A percentile compares a stretch with the other conserved stretches of the same genome.
Conservation (phyloP, 106 monocot genomes). For the Allium cepa region DNA sequence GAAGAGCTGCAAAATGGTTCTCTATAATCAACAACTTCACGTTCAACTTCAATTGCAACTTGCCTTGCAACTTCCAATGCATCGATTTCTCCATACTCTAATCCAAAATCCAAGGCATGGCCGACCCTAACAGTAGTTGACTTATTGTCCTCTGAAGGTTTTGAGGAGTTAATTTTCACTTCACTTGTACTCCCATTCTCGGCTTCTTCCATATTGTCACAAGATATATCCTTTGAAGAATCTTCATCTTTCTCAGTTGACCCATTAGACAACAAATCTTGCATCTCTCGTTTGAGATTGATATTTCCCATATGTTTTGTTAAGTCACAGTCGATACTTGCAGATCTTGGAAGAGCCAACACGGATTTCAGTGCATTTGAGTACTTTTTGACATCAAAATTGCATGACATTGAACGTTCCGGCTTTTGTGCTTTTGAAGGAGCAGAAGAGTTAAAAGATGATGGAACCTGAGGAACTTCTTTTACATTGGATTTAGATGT, state of each 20-base stretch:
- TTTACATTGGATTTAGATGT: not conserved
- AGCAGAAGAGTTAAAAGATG: constrained; percentile 9
- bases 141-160: constrained; percentile 1
- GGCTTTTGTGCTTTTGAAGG: constrained; percentile 5
- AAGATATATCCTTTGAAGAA: constrained; percentile 9
- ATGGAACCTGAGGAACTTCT: constrained; percentile 1
- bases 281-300: constrained; percentile 2
- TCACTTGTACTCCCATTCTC: not conserved
- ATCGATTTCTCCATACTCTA: constrained; percentile 59
- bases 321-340: constrained; percentile 3
- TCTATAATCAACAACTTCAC: constrained; percentile 67
- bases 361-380: not conserved
- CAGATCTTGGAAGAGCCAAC: constrained; percentile 12
- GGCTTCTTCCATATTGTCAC: constrained; percentile 1
- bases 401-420: constrained; percentile 7
- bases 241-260: constrained; percentile 4
- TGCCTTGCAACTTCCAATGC: constrained; percentile 62
- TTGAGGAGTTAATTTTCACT: constrained; percentile 2
- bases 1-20: constrained; percentile 64
- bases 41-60: constrained; percentile 71
- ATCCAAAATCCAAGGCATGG: constrained; percentile 18
- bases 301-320: constrained; percentile 1
- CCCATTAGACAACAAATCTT: not conserved
- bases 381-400: constrained; percentile 12
- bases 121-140: not conserved